These are phyloP conservation scores for Candolleomyces eurysporus DNA, from an alignment of 768 basidiomycete genomes.

Conservation along the genomic window DNA sequence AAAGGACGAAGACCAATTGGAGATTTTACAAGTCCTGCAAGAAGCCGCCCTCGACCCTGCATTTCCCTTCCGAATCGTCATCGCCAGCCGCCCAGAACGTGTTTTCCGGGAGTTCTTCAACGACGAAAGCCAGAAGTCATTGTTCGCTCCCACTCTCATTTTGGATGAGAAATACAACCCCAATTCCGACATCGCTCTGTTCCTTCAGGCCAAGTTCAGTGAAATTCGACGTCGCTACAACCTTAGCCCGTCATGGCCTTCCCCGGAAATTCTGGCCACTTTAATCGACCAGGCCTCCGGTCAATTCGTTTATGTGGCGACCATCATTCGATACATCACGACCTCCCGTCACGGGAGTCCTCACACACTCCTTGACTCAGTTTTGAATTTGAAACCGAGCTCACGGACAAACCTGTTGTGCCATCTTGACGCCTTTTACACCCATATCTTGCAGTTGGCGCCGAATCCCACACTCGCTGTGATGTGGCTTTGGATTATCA, in stretches of 20 bases:
- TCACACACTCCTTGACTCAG: conserved; percentile 8
- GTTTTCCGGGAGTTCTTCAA: background rate
- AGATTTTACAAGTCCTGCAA: conserved; percentile 5
- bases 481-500: background rate
- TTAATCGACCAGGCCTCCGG: conserved; percentile 6
- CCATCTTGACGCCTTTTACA: conserved; percentile 3
- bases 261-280: background rate
- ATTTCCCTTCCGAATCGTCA: conserved; percentile 4
- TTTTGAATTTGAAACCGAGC: background rate
- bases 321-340: conserved; percentile 10
- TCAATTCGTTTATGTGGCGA: conserved; percentile 16
- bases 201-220: background rate
- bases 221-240: conserved; percentile 4
- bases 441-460: background rate
- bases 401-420: background rate
- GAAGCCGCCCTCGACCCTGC: background rate
- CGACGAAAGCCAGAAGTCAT: background rate
- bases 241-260: conserved; percentile 4
- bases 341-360: conserved; percentile 6
- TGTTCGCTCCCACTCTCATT: background rate
- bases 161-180: conserved; percentile 3
- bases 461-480: background rate
- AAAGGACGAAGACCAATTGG: background rate
- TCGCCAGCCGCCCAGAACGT: conserved; percentile 10
- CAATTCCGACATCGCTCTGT: background rate